phyloP scores from a whole-genome alignment of 345 rosid species.

The Angophora floribunda region DNA sequence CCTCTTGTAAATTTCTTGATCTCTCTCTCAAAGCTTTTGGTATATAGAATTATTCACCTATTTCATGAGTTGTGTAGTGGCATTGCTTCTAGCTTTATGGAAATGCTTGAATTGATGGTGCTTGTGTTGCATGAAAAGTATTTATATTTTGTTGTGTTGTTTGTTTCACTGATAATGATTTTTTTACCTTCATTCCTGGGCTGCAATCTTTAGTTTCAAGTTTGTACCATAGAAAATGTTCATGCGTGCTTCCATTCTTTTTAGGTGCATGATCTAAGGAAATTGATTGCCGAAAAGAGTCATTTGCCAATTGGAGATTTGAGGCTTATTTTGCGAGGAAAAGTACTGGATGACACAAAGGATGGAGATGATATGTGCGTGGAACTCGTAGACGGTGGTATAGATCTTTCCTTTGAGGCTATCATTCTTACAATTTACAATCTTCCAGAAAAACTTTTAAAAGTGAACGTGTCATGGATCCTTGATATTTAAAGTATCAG shows the following conservation, averaged over 20 bases:
- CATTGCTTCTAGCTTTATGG: background rate
- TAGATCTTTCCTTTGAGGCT: background rate
- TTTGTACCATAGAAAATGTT: background rate
- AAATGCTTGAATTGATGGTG: background rate
- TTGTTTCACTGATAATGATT: background rate
- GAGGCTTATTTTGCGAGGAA: constrained; percentile 68
- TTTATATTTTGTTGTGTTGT: background rate
- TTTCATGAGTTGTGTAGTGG: background rate
- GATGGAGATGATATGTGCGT: constrained; percentile 49
- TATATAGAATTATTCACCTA: background rate
- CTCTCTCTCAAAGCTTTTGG: background rate
- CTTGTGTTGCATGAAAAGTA: background rate
- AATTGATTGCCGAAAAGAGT: constrained; percentile 42
- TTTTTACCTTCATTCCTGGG: background rate
- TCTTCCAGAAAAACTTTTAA: background rate
- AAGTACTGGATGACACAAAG: constrained; percentile 42
- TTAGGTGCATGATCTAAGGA: constrained; percentile 63
- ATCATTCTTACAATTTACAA: background rate
- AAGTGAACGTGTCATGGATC: background rate
- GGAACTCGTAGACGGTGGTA: constrained; percentile 46
- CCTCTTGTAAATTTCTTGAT: background rate
- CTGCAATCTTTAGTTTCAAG: background rate
- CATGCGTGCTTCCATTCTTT: background rate
- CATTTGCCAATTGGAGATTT: constrained; percentile 38
- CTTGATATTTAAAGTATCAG: background rate